Evolutionary conservation across 345 rosid genomes (phyloP).

Genomic region (Noccaea caerulescens): DNA sequence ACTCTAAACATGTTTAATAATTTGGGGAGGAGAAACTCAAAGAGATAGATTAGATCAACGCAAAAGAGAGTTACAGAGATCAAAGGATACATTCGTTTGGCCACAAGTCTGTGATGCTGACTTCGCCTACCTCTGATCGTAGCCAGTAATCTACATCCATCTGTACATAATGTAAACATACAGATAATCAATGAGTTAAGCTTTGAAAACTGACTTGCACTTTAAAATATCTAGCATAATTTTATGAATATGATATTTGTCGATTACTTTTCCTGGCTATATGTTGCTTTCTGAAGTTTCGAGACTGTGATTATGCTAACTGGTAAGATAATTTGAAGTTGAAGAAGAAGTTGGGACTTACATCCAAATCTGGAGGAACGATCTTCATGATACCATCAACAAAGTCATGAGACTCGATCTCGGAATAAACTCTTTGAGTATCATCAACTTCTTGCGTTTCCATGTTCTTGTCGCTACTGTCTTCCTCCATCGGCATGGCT

Average conservation of each 20-base stretch:
- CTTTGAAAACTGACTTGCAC: constrained; percentile 9
- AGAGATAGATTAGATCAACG: neutral
- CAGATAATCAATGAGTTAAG: neutral
- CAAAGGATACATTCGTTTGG: constrained; percentile 80
- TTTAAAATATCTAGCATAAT: neutral
- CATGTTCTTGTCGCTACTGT: constrained; percentile 56
- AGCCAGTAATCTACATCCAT: constrained; percentile 94
- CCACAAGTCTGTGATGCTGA: constrained; percentile 94
- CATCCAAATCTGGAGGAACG: constrained; percentile 86
- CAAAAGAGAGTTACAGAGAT: constrained; percentile 9
- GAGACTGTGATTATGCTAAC: constrained; percentile 9
- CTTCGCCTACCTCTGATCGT: constrained; percentile 79
- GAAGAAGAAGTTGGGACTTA: constrained; percentile 50
- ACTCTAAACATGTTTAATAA: neutral
- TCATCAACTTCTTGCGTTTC: constrained; percentile 60
- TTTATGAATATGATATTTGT: constrained; percentile 17
- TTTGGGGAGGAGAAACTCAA: constrained; percentile 11
- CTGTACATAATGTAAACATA: constrained; percentile 49
- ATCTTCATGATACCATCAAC: constrained; percentile 93
- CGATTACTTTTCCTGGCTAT: constrained; percentile 5
- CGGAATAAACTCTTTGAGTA: constrained; percentile 56
- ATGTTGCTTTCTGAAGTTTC: constrained; percentile 5
- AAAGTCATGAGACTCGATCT: constrained; percentile 69
- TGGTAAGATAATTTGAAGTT: neutral
- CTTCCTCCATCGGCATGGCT: constrained; percentile 51